Evolutionary conservation across 75 land plant genomes (phyloP), one percentile per base, ranked within the genome.

Genomic region (Pinus tabuliformis): DNA sequence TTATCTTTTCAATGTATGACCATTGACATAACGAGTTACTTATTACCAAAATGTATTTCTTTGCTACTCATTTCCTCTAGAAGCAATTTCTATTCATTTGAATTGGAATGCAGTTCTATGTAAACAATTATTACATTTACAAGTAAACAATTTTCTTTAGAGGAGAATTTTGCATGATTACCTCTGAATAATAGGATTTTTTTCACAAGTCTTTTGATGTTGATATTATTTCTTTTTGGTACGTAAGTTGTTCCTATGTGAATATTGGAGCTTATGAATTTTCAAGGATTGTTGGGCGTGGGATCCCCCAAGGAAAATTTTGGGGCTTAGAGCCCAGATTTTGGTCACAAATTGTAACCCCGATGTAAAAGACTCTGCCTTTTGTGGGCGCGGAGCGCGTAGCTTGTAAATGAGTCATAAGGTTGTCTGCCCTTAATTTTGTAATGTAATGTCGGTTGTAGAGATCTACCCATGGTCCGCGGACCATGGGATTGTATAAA

Each of bases 171-270:
- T 39, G 45, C 45, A 66, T 37, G 45, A 17, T 66, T 37, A 6
- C 28, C 16, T 42, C 30, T 39, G 20, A 1, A 36, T 64, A 42
- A 22, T 54, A 60, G 20, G 65, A 1, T 64, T 30, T 57, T n/a
- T 63, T 76, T 49, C 24, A 62, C 74, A 22, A n/a, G 36, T 73
- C 17, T n/a, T 78, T 56, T 63, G 70, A 49, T 54, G 52, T 59
- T 49, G 24, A 57, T 64, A 36, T 26, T 20, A 30, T 36, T 49
- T 78, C 62, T 73, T 75, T 68, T 52, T 65, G 65, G 26, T 86
- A 84, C 89, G 92, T 95, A 91, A 81, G 98, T 95, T 79, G 93
- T 95, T 13, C 98, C 98, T 36, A 95, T 92, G 85, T 85, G 91
- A 82, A 95, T 95, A 54, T 83, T 95, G 37, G 98, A 95, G 75